These are phyloP conservation scores for Chalciporus piperatus DNA, from an alignment of 768 basidiomycete species.

Conservation along the genomic window DNA sequence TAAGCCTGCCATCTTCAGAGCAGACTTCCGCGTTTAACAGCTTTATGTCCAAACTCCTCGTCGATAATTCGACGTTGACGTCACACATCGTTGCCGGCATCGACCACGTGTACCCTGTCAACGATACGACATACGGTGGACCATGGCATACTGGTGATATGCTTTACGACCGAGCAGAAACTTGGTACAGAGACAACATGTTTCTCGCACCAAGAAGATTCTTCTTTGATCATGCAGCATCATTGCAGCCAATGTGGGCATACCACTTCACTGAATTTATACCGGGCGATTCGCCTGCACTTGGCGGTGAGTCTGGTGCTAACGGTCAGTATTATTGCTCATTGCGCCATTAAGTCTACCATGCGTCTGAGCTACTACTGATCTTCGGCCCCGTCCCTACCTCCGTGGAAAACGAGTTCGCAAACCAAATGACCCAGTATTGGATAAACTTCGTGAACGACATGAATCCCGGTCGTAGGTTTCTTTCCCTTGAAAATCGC, in stretches of 20 bases:
- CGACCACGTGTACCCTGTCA: slow-evolving; percentile 43
- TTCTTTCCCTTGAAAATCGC: too few relatives aligned
- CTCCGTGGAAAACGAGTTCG: slow-evolving; percentile 42
- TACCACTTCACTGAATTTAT: slow-evolving; percentile 59
- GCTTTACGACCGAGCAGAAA: slow-evolving; percentile 51
- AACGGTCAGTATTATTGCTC: too few relatives aligned
- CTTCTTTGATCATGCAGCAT: slow-evolving; percentile 48
- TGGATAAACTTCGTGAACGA: slow-evolving; percentile 58
- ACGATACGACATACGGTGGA: slow-evolving; percentile 45
- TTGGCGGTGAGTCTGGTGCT: slow-evolving; percentile 42
- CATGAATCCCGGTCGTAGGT: slow-evolving; percentile 52
- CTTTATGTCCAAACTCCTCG: slow-evolving; percentile 48
- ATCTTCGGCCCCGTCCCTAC: slow-evolving; percentile 41
- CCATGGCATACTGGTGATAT: slow-evolving; percentile 59
- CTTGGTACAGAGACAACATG: slow-evolving; percentile 62
- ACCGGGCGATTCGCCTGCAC: slow-evolving; percentile 45
- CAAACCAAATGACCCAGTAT: slow-evolving; percentile 48
- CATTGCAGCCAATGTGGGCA: slow-evolving; percentile 46
- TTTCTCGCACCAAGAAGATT: slow-evolving; percentile 49
- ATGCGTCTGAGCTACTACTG: slow-evolving; percentile 12
- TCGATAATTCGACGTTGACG: slow-evolving; percentile 42
- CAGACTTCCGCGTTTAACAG: slow-evolving; percentile 44
- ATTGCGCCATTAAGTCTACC: slow-evolving; percentile 9
- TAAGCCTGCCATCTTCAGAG: slow-evolving; percentile 36
- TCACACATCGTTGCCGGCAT: slow-evolving; percentile 38